Percentiles rank a stretch among this genome's conserved stretches.
Evolutionary conservation across 257 asterid species (phyloP).

Genomic region (Penstemon newberryi): DNA sequence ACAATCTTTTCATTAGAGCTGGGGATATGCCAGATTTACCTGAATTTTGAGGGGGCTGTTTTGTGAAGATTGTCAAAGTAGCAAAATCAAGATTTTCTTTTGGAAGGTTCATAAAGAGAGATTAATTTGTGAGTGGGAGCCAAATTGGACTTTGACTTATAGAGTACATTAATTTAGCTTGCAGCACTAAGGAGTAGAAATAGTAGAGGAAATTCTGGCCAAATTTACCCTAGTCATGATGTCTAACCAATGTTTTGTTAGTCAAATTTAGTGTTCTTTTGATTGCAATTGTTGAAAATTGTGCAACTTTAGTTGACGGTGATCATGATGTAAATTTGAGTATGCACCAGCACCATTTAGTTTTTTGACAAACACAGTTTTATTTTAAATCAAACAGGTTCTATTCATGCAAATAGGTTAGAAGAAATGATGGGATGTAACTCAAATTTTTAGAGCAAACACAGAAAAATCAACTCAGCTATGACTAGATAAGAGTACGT

Average conservation of each 20-base stretch:
- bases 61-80: neutral
- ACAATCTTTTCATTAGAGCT: slow-evolving; percentile 61
- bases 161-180: slow-evolving; percentile 9
- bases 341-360: too few relatives aligned
- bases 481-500: too few relatives aligned
- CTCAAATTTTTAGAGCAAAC: too few relatives aligned
- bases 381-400: too few relatives aligned
- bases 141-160: slow-evolving; percentile 23
- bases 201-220: slow-evolving; percentile 1
- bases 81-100: neutral
- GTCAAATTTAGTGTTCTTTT: slow-evolving; percentile 25
- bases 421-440: too few relatives aligned
- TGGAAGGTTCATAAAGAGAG: neutral
- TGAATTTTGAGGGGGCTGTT: slow-evolving; percentile 46
- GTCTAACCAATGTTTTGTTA: slow-evolving; percentile 4
- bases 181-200: slow-evolving; percentile 16
- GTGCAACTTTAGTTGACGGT: neutral
- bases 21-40: slow-evolving; percentile 46
- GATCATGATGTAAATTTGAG: neutral
- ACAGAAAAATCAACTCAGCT: too few relatives aligned
- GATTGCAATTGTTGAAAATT: slow-evolving; percentile 17
- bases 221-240: neutral
- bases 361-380: too few relatives aligned
- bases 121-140: slow-evolving; percentile 25
- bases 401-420: too few relatives aligned